Evolutionary conservation across 2,329 filamentous ascomycete genomes (phyloP).

Genomic region (Penicillium capsulatum): DNA sequence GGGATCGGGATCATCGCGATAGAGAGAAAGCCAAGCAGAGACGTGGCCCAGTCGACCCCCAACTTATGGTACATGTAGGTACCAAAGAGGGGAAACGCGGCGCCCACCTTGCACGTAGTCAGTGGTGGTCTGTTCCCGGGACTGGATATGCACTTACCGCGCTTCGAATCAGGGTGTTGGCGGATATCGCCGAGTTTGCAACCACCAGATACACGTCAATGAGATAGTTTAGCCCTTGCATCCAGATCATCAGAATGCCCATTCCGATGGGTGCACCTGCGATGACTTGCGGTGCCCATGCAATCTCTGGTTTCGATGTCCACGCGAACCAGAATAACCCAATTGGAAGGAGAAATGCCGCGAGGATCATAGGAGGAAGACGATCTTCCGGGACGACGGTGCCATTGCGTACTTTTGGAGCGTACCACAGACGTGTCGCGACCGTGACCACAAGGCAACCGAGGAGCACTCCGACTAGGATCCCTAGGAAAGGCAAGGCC

Average conservation of each 20-base stretch:
- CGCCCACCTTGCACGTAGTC: conserved; percentile 26
- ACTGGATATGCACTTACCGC: too few relatives aligned
- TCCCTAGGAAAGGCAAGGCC: conserved; percentile 76
- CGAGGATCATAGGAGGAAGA: conserved; percentile 26
- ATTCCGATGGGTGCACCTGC: conserved; percentile 26
- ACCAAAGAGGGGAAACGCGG: conserved; percentile 41
- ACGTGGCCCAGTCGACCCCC: conserved; percentile 42
- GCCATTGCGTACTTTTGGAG: conserved; percentile 44
- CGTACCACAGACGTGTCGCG: conserved; percentile 51
- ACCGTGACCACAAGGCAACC: conserved; percentile 34
- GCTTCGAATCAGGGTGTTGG: conserved; percentile 37
- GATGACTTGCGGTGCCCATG: conserved; percentile 30
- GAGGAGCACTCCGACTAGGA: conserved; percentile 66
- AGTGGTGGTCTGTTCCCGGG: conserved; percentile 34
- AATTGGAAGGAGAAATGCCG: conserved; percentile 37
- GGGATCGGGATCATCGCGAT: conserved; percentile 37
- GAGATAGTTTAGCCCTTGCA: conserved; percentile 39
- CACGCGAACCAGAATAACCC: conserved; percentile 69
- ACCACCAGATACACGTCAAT: conserved; percentile 42
- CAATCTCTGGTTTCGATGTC: conserved; percentile 45
- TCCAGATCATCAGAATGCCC: conserved; percentile 31
- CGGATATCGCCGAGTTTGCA: too few relatives aligned
- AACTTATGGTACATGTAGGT: conserved; percentile 39
- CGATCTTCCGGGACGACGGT: conserved; percentile 20
- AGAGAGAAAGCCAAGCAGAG: conserved; percentile 36